A percentile compares a stretch with the other conserved stretches of the same genome.
phyloP scores from a whole-genome alignment of 2,329 filamentous ascomycete species.

The Scedosporium boydii region DNA sequence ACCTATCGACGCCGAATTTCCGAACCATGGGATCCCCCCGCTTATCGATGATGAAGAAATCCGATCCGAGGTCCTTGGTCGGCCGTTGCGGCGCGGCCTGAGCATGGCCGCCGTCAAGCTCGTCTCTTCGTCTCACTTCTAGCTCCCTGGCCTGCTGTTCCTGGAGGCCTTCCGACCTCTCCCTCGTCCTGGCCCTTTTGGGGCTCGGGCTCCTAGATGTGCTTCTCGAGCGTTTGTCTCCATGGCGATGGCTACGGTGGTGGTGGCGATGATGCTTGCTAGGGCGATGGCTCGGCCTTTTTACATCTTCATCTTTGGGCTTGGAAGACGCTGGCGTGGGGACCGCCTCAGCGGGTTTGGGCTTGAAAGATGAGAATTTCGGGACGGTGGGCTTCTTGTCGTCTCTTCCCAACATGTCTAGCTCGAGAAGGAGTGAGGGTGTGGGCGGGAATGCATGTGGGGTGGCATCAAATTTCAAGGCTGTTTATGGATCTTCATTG shows the following conservation, averaged over 20 bases:
- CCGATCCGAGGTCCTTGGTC: not conserved
- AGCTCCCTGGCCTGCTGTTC: not conserved
- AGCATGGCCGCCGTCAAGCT: not conserved
- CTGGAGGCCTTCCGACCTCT: not conserved
- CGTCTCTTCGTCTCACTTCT: not conserved
- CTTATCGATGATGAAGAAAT: slow-evolving; percentile 53
- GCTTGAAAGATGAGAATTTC: slow-evolving; percentile 66
- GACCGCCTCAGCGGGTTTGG: slow-evolving; percentile 2
- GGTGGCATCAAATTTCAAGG: not conserved
- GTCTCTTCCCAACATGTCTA: slow-evolving; percentile 18
- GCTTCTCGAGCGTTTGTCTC: not conserved
- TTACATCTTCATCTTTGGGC: not conserved
- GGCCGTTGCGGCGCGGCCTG: not conserved
- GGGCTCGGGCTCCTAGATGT: not conserved
- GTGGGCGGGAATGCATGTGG: not conserved
- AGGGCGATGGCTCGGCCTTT: not conserved
- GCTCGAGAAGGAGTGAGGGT: not conserved
- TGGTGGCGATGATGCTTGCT: slow-evolving; percentile 3
- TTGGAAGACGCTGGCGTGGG: not conserved
- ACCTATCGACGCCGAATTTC: slow-evolving; percentile 63
- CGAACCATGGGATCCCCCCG: slow-evolving; percentile 70
- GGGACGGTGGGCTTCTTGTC: slow-evolving; percentile 35
- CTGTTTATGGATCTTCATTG: not conserved
- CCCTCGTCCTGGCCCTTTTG: not conserved
- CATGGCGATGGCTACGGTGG: not conserved